Evolutionary conservation across 116 monocot genomes (phyloP).

Genomic region (Dioscorea cayenensis): DNA sequence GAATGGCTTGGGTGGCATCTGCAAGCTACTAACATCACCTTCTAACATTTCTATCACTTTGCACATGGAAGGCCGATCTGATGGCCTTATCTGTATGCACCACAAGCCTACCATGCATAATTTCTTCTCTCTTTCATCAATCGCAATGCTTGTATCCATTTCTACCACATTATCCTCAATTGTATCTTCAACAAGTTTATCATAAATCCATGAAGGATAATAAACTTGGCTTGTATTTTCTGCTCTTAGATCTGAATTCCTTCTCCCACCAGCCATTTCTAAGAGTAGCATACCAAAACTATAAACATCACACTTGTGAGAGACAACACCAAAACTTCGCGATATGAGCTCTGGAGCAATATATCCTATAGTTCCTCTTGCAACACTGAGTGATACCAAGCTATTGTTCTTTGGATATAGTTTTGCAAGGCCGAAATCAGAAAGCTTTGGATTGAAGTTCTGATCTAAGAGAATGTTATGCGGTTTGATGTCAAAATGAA

Average conservation of each 20-base stretch:
- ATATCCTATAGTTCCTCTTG: slow-evolving; percentile 44
- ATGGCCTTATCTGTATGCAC: slow-evolving; percentile 45
- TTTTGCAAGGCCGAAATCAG: slow-evolving; percentile 59
- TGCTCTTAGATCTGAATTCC: slow-evolving; percentile 17
- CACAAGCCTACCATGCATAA: slow-evolving; percentile 32
- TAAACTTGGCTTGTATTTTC: slow-evolving; percentile 19
- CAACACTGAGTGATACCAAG: slow-evolving; percentile 14
- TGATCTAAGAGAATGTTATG: slow-evolving; percentile 46
- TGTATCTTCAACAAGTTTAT: slow-evolving; percentile 5
- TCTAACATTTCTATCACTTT: slow-evolving; percentile 43
- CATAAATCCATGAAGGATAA: slow-evolving; percentile 54
- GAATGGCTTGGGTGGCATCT: slow-evolving; percentile 34
- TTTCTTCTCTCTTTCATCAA: slow-evolving; percentile 25
- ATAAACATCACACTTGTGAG: slow-evolving; percentile 28
- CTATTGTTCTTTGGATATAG: slow-evolving; percentile 31
- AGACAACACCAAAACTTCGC: slow-evolving; percentile 17
- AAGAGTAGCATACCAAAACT: slow-evolving; percentile 31
- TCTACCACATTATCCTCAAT: neutral
- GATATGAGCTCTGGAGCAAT: slow-evolving; percentile 31
- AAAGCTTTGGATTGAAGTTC: slow-evolving; percentile 28
- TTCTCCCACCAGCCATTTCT: slow-evolving; percentile 36
- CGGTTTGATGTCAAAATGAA: slow-evolving; percentile 67
- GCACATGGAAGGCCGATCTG: slow-evolving; percentile 30
- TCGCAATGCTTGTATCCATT: neutral
- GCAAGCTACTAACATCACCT: slow-evolving; percentile 5